Conservation (phyloP, 805 yeast species). For the Candida manassasensis region DNA sequence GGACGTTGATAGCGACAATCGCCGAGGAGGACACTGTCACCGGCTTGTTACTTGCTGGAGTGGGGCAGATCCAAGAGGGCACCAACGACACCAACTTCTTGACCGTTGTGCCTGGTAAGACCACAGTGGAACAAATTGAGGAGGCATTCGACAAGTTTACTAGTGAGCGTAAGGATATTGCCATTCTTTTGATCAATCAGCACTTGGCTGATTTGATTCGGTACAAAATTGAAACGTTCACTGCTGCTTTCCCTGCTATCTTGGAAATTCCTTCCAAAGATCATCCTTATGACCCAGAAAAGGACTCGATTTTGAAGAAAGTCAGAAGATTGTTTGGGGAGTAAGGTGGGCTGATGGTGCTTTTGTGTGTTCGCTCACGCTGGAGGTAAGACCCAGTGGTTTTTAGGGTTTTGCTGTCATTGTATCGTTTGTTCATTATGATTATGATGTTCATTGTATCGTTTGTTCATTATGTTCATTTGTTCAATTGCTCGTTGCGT, state of each 20-base stretch:
- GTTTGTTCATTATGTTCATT: no score
- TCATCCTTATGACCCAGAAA: constrained; percentile 98
- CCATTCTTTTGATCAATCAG: constrained; percentile 88
- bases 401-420: no score
- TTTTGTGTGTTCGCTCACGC: constrained; percentile 5
- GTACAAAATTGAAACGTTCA: constrained; percentile 71
- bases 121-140: constrained; percentile 71
- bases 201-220: constrained; percentile 91
- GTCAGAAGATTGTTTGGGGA: constrained; percentile 96
- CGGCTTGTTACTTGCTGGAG: constrained; percentile 91
- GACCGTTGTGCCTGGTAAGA: constrained; percentile 69
- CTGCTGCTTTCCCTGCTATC: constrained; percentile 93
- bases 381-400: no score
- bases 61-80: constrained; percentile 72
- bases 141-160: constrained; percentile 74
- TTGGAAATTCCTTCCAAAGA: constrained; percentile 97
- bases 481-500: no score
- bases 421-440: no score
- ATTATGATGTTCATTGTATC: no score
- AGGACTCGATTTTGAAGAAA: constrained; percentile 90
- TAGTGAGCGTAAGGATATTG: constrained; percentile 75
- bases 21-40: constrained; percentile 98
- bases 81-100: constrained; percentile 77
- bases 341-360: constrained; percentile 26
- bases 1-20: constrained; percentile 85